Conservation (phyloP, 176 grass and related monocot genomes). For the Bromus sterilis region DNA sequence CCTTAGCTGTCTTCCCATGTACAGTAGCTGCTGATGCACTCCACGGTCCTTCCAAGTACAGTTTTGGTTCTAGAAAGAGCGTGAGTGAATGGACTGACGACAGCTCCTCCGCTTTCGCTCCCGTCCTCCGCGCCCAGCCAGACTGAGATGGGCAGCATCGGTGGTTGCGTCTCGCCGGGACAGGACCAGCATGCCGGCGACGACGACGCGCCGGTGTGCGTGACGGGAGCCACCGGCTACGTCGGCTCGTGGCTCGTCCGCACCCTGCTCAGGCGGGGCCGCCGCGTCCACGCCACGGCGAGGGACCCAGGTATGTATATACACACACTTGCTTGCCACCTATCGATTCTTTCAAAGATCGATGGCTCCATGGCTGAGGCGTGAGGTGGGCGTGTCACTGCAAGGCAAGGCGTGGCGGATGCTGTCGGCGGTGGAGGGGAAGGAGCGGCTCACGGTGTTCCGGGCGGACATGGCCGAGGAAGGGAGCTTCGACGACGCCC, state of each 20-base stretch:
- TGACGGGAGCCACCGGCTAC: constrained; percentile 76
- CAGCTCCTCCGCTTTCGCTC: no score
- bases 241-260: constrained; percentile 80
- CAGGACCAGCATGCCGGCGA: background rate
- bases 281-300: constrained; percentile 65
- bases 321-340: background rate
- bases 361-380: background rate
- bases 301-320: constrained; percentile 46
- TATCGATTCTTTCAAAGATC: background rate
- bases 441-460: constrained; percentile 38
- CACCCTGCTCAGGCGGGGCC: constrained; percentile 57
- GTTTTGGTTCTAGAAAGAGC: no score
- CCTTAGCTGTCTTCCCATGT: no score
- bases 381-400: no score
- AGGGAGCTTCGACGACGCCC: constrained; percentile 68
- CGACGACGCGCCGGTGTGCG: constrained; percentile 53
- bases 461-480: constrained; percentile 73
- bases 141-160: constrained; percentile 20
- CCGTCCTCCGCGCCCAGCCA: no score
- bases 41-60: no score
- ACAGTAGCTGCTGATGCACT: no score
- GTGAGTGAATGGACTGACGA: no score
- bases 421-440: constrained; percentile 22
- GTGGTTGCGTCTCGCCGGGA: background rate
- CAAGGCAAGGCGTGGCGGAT: constrained; percentile 57